Evolutionary conservation across 345 rosid genomes (phyloP).

Genomic region (Lepidium didymum): DNA sequence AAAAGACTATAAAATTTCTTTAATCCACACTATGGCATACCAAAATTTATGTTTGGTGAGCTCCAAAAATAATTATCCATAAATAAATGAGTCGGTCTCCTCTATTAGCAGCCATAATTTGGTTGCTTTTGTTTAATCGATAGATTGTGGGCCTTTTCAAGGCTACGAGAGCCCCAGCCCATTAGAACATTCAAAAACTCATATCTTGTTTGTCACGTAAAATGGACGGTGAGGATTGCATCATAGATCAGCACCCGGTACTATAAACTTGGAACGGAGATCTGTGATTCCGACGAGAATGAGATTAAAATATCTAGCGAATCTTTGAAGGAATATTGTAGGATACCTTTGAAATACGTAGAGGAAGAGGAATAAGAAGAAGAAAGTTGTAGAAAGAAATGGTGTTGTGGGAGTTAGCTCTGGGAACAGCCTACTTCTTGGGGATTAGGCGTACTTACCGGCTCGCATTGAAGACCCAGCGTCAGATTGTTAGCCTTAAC

Average conservation of each 20-base stretch:
- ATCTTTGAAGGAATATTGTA: background rate
- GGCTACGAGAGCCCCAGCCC: constrained; percentile 5
- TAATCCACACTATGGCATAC: background rate
- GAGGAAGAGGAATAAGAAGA: constrained; percentile 8
- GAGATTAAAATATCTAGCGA: constrained; percentile 9
- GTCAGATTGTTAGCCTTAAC: constrained; percentile 44
- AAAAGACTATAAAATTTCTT: too few species aligned
- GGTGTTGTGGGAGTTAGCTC: constrained; percentile 92
- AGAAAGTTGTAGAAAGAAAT: constrained; percentile 19
- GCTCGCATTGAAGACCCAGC: constrained; percentile 64
- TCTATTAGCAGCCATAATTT: background rate
- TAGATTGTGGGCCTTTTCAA: background rate
- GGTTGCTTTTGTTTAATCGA: background rate
- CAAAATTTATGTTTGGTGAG: background rate
- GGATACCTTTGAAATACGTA: background rate
- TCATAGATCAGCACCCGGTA: background rate
- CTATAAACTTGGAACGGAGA: constrained; percentile 1
- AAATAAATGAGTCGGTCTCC: background rate
- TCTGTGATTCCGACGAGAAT: constrained; percentile 11
- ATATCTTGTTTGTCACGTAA: constrained; percentile 14
- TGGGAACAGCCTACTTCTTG: constrained; percentile 79
- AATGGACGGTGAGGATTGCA: constrained; percentile 22
- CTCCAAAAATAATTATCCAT: background rate
- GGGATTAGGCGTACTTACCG: constrained; percentile 74
- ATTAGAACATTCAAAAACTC: background rate